Conservation (phyloP, 179 eudicot genomes). For the Carnegiea gigantea region DNA sequence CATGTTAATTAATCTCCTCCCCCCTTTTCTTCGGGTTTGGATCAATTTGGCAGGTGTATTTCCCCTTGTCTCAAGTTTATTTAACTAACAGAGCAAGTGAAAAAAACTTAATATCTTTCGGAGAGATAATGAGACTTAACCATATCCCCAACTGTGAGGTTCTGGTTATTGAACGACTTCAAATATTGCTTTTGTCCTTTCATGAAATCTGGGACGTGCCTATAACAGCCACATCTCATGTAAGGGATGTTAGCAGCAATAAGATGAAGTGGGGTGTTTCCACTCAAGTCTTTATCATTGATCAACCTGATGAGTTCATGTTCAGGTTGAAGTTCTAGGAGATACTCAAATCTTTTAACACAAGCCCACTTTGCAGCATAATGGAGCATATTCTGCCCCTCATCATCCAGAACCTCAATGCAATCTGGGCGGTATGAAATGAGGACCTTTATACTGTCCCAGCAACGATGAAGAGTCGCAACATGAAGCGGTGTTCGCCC, state of each 20-base stretch:
- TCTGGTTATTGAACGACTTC: neutral
- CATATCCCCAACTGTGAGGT: slow-evolving; percentile 20
- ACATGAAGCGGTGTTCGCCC: slow-evolving; percentile 26
- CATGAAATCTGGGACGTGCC: no score
- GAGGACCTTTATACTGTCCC: slow-evolving; percentile 2
- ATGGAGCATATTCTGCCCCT: slow-evolving; percentile 23
- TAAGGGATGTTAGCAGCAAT: neutral
- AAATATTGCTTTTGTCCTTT: no score
- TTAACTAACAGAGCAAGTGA: no score
- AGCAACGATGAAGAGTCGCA: slow-evolving; percentile 14
- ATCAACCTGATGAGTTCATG: slow-evolving; percentile 12
- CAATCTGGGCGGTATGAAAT: slow-evolving; percentile 15
- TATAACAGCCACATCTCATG: no score
- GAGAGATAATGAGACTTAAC: neutral
- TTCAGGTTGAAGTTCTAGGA: neutral
- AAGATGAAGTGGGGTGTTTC: slow-evolving; percentile 29
- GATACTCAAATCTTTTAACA: neutral
- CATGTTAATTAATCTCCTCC: no score
- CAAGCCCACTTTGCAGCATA: slow-evolving; percentile 31
- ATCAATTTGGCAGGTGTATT: no score
- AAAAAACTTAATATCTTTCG: neutral
- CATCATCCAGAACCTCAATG: slow-evolving; percentile 19
- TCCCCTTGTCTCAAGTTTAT: neutral
- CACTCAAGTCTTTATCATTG: slow-evolving; percentile 13
- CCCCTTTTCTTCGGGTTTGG: no score